Evolutionary conservation across 768 basidiomycete species (phyloP), one percentile per base, ranked within the genome.

Genomic region (Flagelloscypha sp.): DNA sequence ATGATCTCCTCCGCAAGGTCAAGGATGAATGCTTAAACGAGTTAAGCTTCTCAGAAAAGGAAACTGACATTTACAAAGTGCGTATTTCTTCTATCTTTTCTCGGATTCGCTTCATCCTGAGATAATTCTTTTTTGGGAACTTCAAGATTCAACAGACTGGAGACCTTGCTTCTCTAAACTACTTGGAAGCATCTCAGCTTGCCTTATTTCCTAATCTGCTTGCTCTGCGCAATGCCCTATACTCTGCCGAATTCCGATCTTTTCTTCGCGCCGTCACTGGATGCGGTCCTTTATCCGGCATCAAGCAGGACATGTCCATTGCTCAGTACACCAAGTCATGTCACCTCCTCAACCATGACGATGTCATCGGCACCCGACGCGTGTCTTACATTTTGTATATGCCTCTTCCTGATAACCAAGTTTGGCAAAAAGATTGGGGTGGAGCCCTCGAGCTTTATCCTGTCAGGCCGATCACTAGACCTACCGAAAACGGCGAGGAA

Each of bases 51-150:
- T 73, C 83, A 3, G 81, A 90, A 63, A 98, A 95, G 62, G 87
- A 97, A 68, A 98, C 94, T 2, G 94, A 98, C 53, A 98, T 98
- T 46, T 98, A 97, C 76, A 90, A 87, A 79, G 87, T 84, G 41
- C 40, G 63, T 33, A 32, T 37, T 20, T 30, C 30, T 33, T 30
- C 16, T 33, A 19, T 25, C 20, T 12, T 29, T 25, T 38, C 36
- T 17, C n/a, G 28, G 31, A 41, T 37, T 40, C 37, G 2, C 25
- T 24, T 25, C 8, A 6, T n/a, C n/a, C n/a, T 6, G 6, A 17
- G 30, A 27, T 39, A 30, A 40, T 25, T 25, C 37, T 24, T 21
- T 36, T 38, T 21, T 16, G 29, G n/a, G n/a, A 2, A 24, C 28
- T 18, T 25, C 27, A 47, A 97, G 93, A 84, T 98, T 49, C 83